Conservation (phyloP, 805 yeast species). For the Phaffomyces antillensis region DNA sequence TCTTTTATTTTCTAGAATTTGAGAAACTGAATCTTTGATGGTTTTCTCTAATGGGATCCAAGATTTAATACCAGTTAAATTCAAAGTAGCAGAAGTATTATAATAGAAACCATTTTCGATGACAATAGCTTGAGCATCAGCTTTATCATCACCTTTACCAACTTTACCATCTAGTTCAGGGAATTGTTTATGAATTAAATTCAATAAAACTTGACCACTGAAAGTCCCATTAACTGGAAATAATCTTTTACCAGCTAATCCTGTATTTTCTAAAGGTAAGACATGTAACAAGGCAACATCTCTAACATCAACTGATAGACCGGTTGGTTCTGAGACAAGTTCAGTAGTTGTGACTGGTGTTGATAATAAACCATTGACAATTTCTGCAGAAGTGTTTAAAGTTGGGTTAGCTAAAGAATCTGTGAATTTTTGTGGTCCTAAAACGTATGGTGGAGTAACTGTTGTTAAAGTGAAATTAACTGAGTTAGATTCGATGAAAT, state of each 20-base stretch:
- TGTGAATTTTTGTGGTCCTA: slow-evolving; percentile 53
- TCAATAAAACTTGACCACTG: slow-evolving; percentile 19
- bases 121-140: neutral
- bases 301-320: slow-evolving; percentile 33
- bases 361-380: slow-evolving; percentile 21
- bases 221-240: slow-evolving; percentile 21
- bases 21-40: slow-evolving; percentile 33
- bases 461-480: slow-evolving; percentile 37
- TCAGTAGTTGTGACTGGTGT: slow-evolving; percentile 24
- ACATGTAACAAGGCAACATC: slow-evolving; percentile 42
- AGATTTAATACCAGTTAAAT: neutral
- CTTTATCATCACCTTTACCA: slow-evolving; percentile 27
- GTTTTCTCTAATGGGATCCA: slow-evolving; percentile 30
- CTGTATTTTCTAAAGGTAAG: slow-evolving; percentile 24
- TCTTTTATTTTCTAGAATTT: slow-evolving; percentile 13
- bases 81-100: slow-evolving; percentile 4
- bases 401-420: slow-evolving; percentile 31
- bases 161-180: slow-evolving; percentile 35
- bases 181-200: slow-evolving; percentile 26
- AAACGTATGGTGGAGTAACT: slow-evolving; percentile 49
- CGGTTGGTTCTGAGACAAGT: slow-evolving; percentile 10
- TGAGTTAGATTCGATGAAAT: slow-evolving; percentile 24
- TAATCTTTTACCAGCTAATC: slow-evolving; percentile 23
- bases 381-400: slow-evolving; percentile 35
- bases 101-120: neutral